Evolutionary conservation across 805 yeast genomes (phyloP).

Genomic region (Cyberlindnera saturnus): DNA sequence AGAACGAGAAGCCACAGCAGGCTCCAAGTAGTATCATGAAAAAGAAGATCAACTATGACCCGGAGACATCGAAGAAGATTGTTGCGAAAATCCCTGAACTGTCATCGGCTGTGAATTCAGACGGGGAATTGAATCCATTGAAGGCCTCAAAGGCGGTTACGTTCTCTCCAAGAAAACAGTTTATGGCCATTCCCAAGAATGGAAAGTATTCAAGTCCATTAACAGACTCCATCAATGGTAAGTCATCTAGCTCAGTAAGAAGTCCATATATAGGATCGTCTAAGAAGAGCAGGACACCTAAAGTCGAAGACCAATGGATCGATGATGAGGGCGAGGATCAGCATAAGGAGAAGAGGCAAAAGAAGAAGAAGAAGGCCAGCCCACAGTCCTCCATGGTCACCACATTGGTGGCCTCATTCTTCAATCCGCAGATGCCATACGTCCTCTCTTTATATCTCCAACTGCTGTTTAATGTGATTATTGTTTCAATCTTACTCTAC

Average conservation of each 20-base stretch:
- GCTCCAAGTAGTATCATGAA: slow-evolving; percentile 21
- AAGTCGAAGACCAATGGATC: slow-evolving; percentile 12
- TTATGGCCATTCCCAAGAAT: slow-evolving; percentile 3
- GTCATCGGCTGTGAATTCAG: slow-evolving; percentile 15
- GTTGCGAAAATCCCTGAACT: slow-evolving; percentile 19
- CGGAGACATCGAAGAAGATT: slow-evolving; percentile 14
- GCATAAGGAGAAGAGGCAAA: neutral
- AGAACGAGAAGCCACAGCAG: slow-evolving; percentile 1
- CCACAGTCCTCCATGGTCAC: neutral
- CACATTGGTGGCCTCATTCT: slow-evolving; percentile 13
- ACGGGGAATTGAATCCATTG: slow-evolving; percentile 27
- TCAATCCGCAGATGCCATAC: slow-evolving; percentile 48
- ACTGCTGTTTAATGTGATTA: slow-evolving; percentile 47
- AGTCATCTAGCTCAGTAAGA: slow-evolving; percentile 2
- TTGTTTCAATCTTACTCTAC: slow-evolving; percentile 47
- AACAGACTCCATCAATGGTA: slow-evolving; percentile 20
- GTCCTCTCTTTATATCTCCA: slow-evolving; percentile 59
- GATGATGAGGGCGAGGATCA: slow-evolving; percentile 16
- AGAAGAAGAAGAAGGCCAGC: slow-evolving; percentile 1
- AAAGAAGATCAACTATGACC: slow-evolving; percentile 16
- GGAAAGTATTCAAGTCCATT: slow-evolving; percentile 19
- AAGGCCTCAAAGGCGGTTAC: slow-evolving; percentile 28
- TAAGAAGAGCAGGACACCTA: slow-evolving; percentile 5
- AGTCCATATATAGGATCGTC: slow-evolving; percentile 19
- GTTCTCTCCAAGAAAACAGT: slow-evolving; percentile 30